Conservation (phyloP, 768 basidiomycete species). For the Agaricus subrufescens region DNA sequence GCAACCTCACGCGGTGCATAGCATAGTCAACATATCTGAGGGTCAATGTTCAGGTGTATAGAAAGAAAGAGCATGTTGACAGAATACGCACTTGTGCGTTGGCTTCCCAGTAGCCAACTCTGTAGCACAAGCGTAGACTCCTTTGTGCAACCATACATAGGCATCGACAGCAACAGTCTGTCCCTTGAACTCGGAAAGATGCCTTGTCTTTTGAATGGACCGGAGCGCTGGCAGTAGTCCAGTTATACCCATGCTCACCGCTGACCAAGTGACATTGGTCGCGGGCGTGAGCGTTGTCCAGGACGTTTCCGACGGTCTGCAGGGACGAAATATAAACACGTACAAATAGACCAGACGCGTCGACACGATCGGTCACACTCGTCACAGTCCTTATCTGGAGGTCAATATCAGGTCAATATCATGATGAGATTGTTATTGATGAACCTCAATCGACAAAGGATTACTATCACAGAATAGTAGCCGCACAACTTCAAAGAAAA, state of each 20-base stretch:
- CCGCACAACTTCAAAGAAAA: too few relatives aligned
- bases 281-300: constrained; percentile 7
- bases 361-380: constrained; percentile 14
- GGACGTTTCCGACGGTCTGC: not conserved
- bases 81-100: constrained; percentile 70
- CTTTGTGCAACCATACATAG: constrained; percentile 92
- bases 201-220: constrained; percentile 75
- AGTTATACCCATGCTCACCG: constrained; percentile 75
- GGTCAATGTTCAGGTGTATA: not conserved
- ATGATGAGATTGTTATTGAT: too few relatives aligned
- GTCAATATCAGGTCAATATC: too few relatives aligned
- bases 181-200: constrained; percentile 78
- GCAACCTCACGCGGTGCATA: constrained; percentile 85
- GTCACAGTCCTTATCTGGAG: not conserved
- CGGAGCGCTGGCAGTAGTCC: constrained; percentile 89
- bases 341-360: not conserved
- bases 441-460: too few relatives aligned
- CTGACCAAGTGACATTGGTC: constrained; percentile 5
- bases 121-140: constrained; percentile 84
- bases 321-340: constrained; percentile 1
- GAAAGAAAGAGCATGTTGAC: not conserved
- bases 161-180: constrained; percentile 90
- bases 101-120: constrained; percentile 82
- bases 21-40: constrained; percentile 92
- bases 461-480: too few relatives aligned